Conservation (phyloP, 2,329 filamentous ascomycete species). For the Pseudogymnoascus sp. region DNA sequence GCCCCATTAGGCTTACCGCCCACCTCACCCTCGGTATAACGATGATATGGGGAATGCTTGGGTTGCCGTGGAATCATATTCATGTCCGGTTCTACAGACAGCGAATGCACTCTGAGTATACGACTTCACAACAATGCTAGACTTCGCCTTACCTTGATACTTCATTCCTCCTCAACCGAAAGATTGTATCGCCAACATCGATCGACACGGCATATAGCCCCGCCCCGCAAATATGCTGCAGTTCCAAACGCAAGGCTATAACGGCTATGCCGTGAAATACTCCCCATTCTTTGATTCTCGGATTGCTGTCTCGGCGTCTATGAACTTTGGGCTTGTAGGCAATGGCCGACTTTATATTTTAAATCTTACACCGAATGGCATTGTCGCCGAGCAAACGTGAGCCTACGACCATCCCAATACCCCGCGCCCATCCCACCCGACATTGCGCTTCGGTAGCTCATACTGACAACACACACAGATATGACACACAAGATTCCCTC, state of each 20-base stretch:
- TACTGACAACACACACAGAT: slow-evolving; percentile 43
- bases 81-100: background rate
- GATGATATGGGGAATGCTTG: background rate
- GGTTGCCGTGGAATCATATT: slow-evolving; percentile 6
- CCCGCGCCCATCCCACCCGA: background rate
- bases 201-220: background rate
- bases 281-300: slow-evolving; percentile 96
- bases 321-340: slow-evolving; percentile 94
- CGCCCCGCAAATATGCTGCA: slow-evolving; percentile 62
- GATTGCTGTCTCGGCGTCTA: slow-evolving; percentile 80
- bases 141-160: background rate
- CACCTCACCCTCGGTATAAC: slow-evolving; percentile 4
- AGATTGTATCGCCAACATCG: background rate
- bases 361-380: slow-evolving; percentile 72
- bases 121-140: slow-evolving; percentile 5
- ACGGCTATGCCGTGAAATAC: slow-evolving; percentile 96
- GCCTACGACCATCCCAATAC: slow-evolving; percentile 16
- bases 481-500: slow-evolving; percentile 93
- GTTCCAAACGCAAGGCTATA: slow-evolving; percentile 87
- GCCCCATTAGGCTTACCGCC: background rate
- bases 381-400: slow-evolving; percentile 76
- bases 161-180: background rate
- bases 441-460: background rate
- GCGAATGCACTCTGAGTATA: background rate
- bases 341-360: slow-evolving; percentile 87